Conservation (phyloP, 2,329 filamentous ascomycete species). For the Onygenales sp. region DNA sequence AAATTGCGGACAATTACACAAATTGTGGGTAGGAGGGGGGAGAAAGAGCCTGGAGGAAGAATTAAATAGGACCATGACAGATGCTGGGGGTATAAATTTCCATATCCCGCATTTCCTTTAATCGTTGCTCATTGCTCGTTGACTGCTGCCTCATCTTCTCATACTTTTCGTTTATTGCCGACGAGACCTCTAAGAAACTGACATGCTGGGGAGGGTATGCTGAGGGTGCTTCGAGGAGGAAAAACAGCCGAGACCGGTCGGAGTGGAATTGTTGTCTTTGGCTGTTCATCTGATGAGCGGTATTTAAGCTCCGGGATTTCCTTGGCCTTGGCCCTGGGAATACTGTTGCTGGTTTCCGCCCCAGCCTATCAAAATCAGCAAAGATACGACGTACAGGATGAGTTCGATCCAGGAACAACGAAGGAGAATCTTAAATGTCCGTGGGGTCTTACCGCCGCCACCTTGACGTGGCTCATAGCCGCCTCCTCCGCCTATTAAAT, state of each 20-base stretch:
- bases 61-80: neutral
- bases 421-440: neutral
- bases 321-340: constrained; percentile 7
- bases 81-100: neutral
- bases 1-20: neutral
- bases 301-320: constrained; percentile 2
- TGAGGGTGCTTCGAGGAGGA: neutral
- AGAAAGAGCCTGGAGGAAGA: neutral
- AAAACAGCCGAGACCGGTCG: neutral
- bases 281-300: neutral
- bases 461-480: constrained; percentile 1
- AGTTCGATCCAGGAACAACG: neutral
- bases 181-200: neutral
- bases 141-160: constrained; percentile 1
- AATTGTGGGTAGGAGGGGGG: neutral
- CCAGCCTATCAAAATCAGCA: constrained; percentile 7
- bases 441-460: neutral
- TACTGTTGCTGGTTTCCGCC: constrained; percentile 7
- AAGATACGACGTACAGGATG: neutral
- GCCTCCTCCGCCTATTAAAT: constrained; percentile 9
- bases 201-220: neutral
- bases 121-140: constrained; percentile 1
- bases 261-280: constrained; percentile 1
- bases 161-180: neutral
- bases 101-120: constrained; percentile 1